These are phyloP conservation scores for Pulveroboletus sp. DNA, from an alignment of 768 basidiomycete genomes.

Conservation along the genomic window DNA sequence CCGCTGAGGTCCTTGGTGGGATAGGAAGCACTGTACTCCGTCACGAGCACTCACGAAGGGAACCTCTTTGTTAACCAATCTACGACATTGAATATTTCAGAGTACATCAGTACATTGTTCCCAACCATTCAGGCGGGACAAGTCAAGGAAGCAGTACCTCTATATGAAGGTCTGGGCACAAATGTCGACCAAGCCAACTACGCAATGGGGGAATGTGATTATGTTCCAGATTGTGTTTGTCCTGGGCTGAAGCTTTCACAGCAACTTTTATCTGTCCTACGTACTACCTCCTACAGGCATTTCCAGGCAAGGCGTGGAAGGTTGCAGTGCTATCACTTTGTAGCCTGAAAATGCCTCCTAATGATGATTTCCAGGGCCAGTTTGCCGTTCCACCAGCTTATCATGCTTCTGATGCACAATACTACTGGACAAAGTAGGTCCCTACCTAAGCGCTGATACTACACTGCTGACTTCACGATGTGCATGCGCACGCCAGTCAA, in stretches of 20 bases:
- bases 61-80: slow-evolving; percentile 2
- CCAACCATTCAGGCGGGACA: background rate
- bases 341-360: background rate
- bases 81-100: background rate
- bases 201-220: slow-evolving; percentile 3
- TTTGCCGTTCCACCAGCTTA: slow-evolving; percentile 6
- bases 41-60: slow-evolving; percentile 4
- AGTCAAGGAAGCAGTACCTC: background rate
- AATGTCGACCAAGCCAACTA: background rate
- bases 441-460: background rate
- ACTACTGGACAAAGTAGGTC: slow-evolving; percentile 3
- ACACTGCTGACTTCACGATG: background rate
- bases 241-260: background rate
- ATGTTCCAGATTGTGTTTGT: background rate
- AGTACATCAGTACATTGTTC: slow-evolving; percentile 3
- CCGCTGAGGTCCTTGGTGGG: background rate
- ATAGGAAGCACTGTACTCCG: slow-evolving; percentile 2
- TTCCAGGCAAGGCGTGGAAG: slow-evolving; percentile 5
- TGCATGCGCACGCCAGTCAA: too few species aligned
- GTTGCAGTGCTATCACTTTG: background rate
- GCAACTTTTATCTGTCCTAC: slow-evolving; percentile 8
- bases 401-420: slow-evolving; percentile 1
- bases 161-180: background rate
- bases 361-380: background rate
- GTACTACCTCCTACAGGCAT: slow-evolving; percentile 4